Conservation (phyloP, 805 yeast species). For the Ogataea populi-albae region DNA sequence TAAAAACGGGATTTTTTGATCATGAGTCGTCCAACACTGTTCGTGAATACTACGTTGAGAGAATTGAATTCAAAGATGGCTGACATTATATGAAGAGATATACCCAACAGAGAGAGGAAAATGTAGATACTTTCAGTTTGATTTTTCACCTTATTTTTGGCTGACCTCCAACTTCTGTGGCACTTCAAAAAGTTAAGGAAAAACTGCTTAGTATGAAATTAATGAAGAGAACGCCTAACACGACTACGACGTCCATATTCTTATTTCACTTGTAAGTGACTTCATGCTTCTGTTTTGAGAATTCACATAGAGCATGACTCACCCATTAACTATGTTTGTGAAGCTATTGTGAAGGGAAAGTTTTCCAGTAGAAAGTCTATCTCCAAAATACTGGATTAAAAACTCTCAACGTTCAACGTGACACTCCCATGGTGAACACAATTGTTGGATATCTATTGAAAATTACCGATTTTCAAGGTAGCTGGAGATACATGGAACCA, state of each 20-base stretch:
- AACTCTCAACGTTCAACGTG: conserved; percentile 5
- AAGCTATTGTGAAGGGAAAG: conserved; percentile 9
- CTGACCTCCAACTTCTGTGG: conserved; percentile 1
- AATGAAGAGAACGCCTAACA: conserved; percentile 4
- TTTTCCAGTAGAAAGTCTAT: conserved; percentile 5
- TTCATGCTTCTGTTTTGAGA: conserved; percentile 7
- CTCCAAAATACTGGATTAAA: conserved; percentile 5
- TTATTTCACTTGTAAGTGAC: conserved; percentile 8
- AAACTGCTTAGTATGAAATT: conserved; percentile 9
- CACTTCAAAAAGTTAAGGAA: conserved; percentile 1
- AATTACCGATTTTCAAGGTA: conserved; percentile 2
- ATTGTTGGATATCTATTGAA: conserved; percentile 9
- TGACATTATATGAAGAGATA: no score
- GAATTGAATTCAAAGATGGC: conserved; percentile 1
- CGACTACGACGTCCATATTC: conserved; percentile 11
- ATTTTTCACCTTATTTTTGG: conserved; percentile 9
- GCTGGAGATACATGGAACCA: conserved; percentile 9
- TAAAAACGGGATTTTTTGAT: conserved; percentile 5
- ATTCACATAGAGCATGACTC: conserved; percentile 3
- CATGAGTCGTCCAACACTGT: conserved; percentile 8
- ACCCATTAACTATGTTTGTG: conserved; percentile 7
- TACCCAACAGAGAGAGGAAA: no score
- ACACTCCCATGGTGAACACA: conserved; percentile 6
- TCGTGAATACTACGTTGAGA: conserved; percentile 10
- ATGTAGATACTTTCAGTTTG: conserved; percentile 12